Conservation (phyloP, 2,329 filamentous ascomycete species). For the Neospermospora avenae region DNA sequence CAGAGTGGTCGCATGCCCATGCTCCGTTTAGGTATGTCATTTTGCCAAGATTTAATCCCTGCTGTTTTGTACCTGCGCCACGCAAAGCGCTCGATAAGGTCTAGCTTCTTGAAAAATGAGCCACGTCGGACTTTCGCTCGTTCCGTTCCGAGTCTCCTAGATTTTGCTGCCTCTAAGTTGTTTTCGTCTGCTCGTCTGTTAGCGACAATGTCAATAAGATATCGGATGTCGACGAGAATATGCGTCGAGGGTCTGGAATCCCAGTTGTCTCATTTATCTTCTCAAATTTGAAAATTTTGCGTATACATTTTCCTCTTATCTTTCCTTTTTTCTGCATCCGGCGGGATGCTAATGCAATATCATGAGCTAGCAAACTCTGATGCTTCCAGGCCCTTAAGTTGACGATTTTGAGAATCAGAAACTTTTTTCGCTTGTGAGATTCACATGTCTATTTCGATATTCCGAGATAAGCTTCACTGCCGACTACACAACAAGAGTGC, state of each 20-base stretch:
- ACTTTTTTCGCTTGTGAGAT: not conserved
- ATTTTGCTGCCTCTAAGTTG: too few species aligned
- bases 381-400: not conserved
- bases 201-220: not conserved
- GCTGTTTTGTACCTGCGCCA: not conserved
- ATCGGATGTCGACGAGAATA: too few species aligned
- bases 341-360: not conserved
- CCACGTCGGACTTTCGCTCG: conserved; percentile 1
- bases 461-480: too few species aligned
- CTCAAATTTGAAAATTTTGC: not conserved
- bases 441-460: too few species aligned
- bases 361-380: not conserved
- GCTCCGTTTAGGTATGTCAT: conserved; percentile 2
- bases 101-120: not conserved
- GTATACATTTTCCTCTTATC: not conserved
- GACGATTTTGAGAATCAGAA: not conserved
- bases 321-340: not conserved
- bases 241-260: too few species aligned
- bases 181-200: not conserved
- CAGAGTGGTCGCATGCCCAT: not conserved
- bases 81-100: not conserved
- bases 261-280: too few species aligned
- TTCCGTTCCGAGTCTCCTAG: not conserved
- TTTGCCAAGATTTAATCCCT: not conserved
- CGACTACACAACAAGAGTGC: too few species aligned